These are phyloP conservation scores for Spathaspora sp. DNA, from an alignment of 805 yeast species.

Conservation along the genomic window DNA sequence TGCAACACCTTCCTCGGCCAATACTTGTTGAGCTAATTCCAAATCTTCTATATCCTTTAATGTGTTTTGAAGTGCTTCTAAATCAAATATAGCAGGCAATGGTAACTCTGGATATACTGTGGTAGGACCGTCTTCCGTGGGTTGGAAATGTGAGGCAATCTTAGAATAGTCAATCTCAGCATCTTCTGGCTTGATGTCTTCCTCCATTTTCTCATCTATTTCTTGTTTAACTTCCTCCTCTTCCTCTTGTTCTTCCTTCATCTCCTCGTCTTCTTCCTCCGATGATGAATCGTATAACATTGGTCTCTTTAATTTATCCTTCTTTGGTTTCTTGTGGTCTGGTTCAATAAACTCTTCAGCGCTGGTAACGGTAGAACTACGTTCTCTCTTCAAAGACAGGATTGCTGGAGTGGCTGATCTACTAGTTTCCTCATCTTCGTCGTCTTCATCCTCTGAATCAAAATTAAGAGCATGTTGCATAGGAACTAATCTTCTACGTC, in stretches of 20 bases:
- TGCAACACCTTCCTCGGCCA: constrained; percentile 17
- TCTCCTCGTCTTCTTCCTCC: constrained; percentile 21
- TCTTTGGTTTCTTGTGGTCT: constrained; percentile 22
- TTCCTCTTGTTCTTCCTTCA: constrained; percentile 22
- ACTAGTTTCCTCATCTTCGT: constrained; percentile 32
- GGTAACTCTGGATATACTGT: constrained; percentile 51
- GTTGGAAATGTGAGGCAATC: constrained; percentile 41
- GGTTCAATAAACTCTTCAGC: constrained; percentile 10
- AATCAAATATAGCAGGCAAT: constrained; percentile 26
- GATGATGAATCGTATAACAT: constrained; percentile 35
- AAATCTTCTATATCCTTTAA: constrained; percentile 78
- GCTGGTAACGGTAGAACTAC: constrained; percentile 21
- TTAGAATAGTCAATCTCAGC: constrained; percentile 23
- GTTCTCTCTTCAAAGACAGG: constrained; percentile 25
- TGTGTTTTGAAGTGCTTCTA: constrained; percentile 48
- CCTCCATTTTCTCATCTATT: constrained; percentile 15
- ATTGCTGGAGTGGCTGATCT: constrained; percentile 34
- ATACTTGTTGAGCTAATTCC: constrained; percentile 44
- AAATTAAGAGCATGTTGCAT: constrained; percentile 54
- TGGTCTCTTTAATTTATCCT: constrained; percentile 20
- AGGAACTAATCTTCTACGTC: constrained; percentile 34
- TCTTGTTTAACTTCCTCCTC: constrained; percentile 4
- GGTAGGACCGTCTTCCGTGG: constrained; percentile 48
- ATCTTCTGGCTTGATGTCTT: constrained; percentile 10
- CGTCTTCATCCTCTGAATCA: constrained; percentile 31